Base-by-base conservation (phyloP, 176 grass and related monocot species). In the Alloteropsis semialata region DNA sequence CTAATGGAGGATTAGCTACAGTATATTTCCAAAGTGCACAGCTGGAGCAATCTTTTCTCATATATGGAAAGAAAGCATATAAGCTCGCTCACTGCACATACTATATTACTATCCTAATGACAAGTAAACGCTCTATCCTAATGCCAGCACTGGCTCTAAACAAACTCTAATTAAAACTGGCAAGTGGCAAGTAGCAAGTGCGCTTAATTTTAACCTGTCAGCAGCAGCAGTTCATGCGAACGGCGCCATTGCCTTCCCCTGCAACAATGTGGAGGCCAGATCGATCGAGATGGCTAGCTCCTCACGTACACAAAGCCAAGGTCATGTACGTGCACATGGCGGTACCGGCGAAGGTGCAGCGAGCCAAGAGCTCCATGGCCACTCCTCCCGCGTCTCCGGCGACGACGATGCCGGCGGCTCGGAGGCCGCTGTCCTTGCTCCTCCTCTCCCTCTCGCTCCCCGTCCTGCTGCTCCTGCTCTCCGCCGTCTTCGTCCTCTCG, bases 371-470 rank as follows among this genome's bases (percentile, higher is more conserved):
- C 76, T 39, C 22, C 41, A 85, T 89, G 78, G 55, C 38, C 24
- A 39, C 55, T 82, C 22, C 82, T 56, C 42, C 50, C 1, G 2
- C 61, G 2, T 79, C 66, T n/a, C 38, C 68, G 11, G 45, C 74
- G 29, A 73, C 54, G 86, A 41, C 28, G 86, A 32, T n/a, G 38
- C 17, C 77, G 28, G 17, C 51, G 19, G 10, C 62, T 37, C 69
- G 88, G 64, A 89, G 65, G 64, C 88, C 88, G 30, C 70, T 85
- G 70, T 51, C 81, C 0, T 30, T 84, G n/a, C 87, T 90, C 28
- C 45, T 90, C 36, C 49, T 82, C 65, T 82, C 83, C 69, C 42
- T 84, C 50, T 85, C 76, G 45, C 73, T 86, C 9, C 78, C 83
- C 3, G 46, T 82, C 28, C 72, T 89, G 25, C 64, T 89, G 4